These are phyloP conservation scores for Penicillium italicum DNA, from an alignment of 2,329 filamentous ascomycete genomes.

Conservation along the genomic window DNA sequence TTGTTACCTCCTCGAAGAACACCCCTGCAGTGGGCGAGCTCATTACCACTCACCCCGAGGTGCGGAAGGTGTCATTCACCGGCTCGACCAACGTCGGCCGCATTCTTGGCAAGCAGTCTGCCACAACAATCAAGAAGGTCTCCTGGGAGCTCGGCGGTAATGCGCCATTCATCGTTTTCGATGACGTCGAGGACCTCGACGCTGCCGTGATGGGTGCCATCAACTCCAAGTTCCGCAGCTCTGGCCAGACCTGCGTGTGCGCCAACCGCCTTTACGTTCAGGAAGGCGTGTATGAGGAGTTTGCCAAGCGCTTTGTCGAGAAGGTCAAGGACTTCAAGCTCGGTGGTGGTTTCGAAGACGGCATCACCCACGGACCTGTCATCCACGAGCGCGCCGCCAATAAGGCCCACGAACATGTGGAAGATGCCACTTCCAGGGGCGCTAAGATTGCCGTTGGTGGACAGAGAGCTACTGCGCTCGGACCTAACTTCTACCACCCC, in stretches of 20 bases:
- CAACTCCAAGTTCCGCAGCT: constrained; percentile 85
- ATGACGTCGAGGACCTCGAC: constrained; percentile 81
- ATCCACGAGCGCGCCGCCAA: constrained; percentile 75
- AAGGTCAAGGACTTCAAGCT: constrained; percentile 51
- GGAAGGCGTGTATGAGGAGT: constrained; percentile 50
- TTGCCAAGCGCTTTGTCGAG: constrained; percentile 54
- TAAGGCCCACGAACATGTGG: constrained; percentile 77
- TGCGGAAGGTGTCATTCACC: constrained; percentile 93
- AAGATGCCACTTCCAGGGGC: constrained; percentile 74
- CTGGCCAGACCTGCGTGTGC: constrained; percentile 92
- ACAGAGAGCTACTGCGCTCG: constrained; percentile 67
- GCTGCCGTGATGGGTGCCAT: constrained; percentile 78
- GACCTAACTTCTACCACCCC: constrained; percentile 81
- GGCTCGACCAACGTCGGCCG: constrained; percentile 65
- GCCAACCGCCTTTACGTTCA: constrained; percentile 59
- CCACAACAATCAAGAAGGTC: constrained; percentile 77
- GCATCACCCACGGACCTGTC: constrained; percentile 48
- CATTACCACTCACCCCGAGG: constrained; percentile 69
- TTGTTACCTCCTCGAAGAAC: constrained; percentile 76
- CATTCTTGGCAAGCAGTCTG: constrained; percentile 86
- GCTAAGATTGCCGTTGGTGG: constrained; percentile 73
- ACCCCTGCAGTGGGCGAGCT: constrained; percentile 73
- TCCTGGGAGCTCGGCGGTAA: constrained; percentile 94
- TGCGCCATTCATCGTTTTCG: constrained; percentile 93
- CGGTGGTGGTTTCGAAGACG: constrained; percentile 45